Base-by-base conservation (phyloP, 805 yeast species). In the Ogataea thermomethanolica region DNA sequence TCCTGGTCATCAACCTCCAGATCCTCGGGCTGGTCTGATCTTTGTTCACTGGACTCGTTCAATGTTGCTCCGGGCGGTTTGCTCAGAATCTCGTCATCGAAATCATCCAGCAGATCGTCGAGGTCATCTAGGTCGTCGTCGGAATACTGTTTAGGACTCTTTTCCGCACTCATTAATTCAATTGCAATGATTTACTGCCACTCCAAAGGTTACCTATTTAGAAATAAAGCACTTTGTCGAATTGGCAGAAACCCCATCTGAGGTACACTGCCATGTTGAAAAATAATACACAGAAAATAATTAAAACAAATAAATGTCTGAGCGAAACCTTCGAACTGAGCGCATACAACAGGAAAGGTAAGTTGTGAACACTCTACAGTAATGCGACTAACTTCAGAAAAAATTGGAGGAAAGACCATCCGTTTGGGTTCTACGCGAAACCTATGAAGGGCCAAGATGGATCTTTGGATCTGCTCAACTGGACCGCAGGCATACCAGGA, bases 401-500 rank as follows among this genome's bases (percentile, higher is more conserved):
- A 65, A 88, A 84, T 62, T 93, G 99, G 99, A 79, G 99, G 53
- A 91, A 88, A 61, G 96, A 89, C 61, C 99, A 93, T 60, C 99
- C 99, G 0, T 93, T 90, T 64, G 98, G 98, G 7, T 93, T 93
- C 64, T 90, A 67, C 51, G 99, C 99, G 27, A 86, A 87, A 57
- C 99, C 99, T 10, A 58, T 67, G 20, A 90, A 85, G 60, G 69
- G 73, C n/a, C 55, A 69, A 1, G 95, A 89, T 56, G 99, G 99
- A 3, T 69, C 88, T 0, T 69, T 93, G 47, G 89, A 93, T 62
- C 70, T 93, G 47, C 84, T 84, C 56, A 74, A 66, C 55, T 93
- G 99, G 99, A 79, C 78, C 11, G 95, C 96, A 12, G 98, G 98
- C 20, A 84, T 93, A 39, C 99, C 99, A 7, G 99, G 99, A 8